These are phyloP conservation scores for Debaryomyces singareniensis DNA, from an alignment of 1,139 yeast genomes.

Conservation along the genomic window DNA sequence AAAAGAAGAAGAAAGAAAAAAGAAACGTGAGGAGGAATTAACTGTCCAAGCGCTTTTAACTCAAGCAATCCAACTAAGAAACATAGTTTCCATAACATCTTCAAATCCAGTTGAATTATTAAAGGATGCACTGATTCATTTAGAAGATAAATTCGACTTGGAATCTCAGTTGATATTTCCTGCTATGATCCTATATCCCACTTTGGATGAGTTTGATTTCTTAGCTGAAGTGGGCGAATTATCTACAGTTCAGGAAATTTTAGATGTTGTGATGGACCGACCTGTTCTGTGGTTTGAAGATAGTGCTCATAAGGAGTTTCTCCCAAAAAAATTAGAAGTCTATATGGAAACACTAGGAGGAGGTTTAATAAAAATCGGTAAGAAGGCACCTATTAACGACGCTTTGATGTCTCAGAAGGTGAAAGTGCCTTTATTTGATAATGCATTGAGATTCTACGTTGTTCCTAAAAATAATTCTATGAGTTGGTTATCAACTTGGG, in stretches of 20 bases:
- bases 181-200: constrained; percentile 75
- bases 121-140: constrained; percentile 40
- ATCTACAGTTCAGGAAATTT: constrained; percentile 53
- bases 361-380: constrained; percentile 82
- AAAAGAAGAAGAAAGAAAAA: constrained; percentile 23
- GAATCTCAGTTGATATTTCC: constrained; percentile 80
- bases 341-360: constrained; percentile 80
- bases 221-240: constrained; percentile 70
- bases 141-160: constrained; percentile 68
- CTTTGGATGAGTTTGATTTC: constrained; percentile 79
- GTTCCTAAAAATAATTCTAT: constrained; percentile 69
- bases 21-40: constrained; percentile 27
- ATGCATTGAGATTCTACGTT: constrained; percentile 64
- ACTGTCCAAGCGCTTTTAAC: constrained; percentile 32
- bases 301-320: constrained; percentile 56
- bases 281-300: constrained; percentile 70
- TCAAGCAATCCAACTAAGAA: constrained; percentile 53
- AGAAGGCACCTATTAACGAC: constrained; percentile 59
- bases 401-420: constrained; percentile 61
- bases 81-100: constrained; percentile 42
- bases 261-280: constrained; percentile 52
- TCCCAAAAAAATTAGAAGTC: constrained; percentile 55
- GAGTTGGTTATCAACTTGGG: constrained; percentile 64
- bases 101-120: constrained; percentile 44
- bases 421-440: constrained; percentile 72